Base-by-base conservation (phyloP, 495 filamentous ascomycete genomes). In the Ascobolus immersus region DNA sequence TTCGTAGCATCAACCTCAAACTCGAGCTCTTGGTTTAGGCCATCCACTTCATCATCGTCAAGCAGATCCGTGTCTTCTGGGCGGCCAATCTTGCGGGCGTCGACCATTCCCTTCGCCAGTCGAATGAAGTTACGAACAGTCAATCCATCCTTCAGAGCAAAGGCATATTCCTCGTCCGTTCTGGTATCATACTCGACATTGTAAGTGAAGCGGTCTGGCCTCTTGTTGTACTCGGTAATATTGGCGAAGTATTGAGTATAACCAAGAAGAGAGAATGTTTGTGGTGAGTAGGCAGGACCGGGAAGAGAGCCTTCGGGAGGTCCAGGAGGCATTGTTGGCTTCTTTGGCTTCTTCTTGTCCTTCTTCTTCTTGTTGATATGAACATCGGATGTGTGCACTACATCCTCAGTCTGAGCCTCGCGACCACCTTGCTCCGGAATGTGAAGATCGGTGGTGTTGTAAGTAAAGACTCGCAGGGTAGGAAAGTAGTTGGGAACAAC, bases 181-280 rank as follows among this genome's bases (percentile, higher is more conserved):
- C 59, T 68, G 0, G 79, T 91, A 44, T 70, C 63, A 48, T 99
- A 94, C 53, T 92, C 84, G 27, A 93, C 57, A 44, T 91, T 62
- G 48, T 62, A 99, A 18, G 60, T 41, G 48, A 91, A 77, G 21
- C 61, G 54, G 49, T 48, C 35, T 39, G 35, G 17, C 1, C 37
- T 47, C 22, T 47, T 37, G 49, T 94, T 89, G 56, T 89, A 71
- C 38, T 62, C 54, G 0, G 89, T 93, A 2, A 99, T 56, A 53
- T 99, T 99, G 27, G 82, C 80, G 50, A 62, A 91, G 55, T 89
- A 93, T 43, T 99, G 86, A 3, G 69, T 81, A 47, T 75, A 93
- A 7, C 73, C 60, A 2, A 76, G 59, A 39, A 74, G 55, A 0
- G 76, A 72, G 17, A 91, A 57, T 0, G 77, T 54, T 49, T 99